These are phyloP conservation scores for Codiaeum variegatum DNA, from an alignment of 441 rosid species.

Conservation along the genomic window DNA sequence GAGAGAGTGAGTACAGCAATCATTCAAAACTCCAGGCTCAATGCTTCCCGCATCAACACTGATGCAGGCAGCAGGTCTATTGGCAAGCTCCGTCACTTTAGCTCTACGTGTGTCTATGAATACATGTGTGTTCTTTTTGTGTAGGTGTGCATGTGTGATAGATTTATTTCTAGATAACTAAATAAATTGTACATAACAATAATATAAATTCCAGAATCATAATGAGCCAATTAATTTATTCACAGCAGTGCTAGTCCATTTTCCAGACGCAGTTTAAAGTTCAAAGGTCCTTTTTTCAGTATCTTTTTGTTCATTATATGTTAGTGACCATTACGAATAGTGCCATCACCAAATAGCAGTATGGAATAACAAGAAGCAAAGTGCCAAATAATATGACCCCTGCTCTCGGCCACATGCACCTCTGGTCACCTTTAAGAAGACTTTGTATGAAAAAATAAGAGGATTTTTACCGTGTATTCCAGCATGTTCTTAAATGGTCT, in stretches of 20 bases:
- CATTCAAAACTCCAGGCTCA: neutral
- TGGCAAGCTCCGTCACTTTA: neutral
- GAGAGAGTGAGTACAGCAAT: neutral
- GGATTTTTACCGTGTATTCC: slow-evolving; percentile 75
- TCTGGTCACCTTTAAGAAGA: slow-evolving; percentile 8
- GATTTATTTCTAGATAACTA: neutral
- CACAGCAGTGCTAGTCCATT: neutral
- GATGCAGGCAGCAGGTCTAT: neutral
- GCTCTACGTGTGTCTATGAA: neutral
- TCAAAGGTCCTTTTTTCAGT: neutral
- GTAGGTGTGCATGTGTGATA: neutral
- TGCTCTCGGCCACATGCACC: slow-evolving; percentile 2
- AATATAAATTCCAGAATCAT: neutral
- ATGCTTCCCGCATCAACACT: neutral
- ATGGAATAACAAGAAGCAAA: neutral
- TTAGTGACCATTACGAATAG: neutral
- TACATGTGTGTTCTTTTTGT: neutral
- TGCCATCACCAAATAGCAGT: neutral
- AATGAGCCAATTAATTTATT: neutral
- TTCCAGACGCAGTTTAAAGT: neutral
- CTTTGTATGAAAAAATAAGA: slow-evolving; percentile 7
- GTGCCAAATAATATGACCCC: neutral
- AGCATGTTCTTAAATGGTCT: slow-evolving; percentile 97
- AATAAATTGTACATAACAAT: neutral
- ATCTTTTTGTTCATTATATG: neutral